Percentiles rank a stretch among this genome's conserved stretches.
phyloP scores from a whole-genome alignment of 352 stramenopile species.

The Phytophthora cajani region DNA sequence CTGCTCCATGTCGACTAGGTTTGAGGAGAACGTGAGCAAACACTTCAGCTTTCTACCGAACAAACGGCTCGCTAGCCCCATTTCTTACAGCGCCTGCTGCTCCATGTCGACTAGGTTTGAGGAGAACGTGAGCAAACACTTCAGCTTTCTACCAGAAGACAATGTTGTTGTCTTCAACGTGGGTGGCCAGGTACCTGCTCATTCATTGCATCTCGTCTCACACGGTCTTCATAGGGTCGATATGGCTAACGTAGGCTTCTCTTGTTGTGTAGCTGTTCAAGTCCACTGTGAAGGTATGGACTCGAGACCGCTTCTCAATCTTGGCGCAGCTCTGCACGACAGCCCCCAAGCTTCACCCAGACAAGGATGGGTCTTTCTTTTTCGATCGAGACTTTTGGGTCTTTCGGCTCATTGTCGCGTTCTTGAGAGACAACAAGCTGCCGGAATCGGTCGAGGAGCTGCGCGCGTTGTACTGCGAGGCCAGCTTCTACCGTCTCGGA shows the following conservation, averaged over 20 bases:
- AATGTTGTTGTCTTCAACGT: constrained; percentile 77
- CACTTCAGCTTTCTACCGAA: constrained; percentile 64
- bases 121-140: constrained; percentile 55
- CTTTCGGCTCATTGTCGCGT: constrained; percentile 76
- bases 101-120: constrained; percentile 55
- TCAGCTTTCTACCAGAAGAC: constrained; percentile 59
- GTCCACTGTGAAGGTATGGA: constrained; percentile 77
- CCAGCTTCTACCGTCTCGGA: constrained; percentile 78
- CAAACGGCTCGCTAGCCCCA: no score
- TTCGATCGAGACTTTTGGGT: constrained; percentile 80
- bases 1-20: constrained; percentile 35
- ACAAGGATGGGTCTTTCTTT: constrained; percentile 67
- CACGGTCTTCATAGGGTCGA: no score
- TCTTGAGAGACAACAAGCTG: constrained; percentile 70
- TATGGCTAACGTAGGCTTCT: background rate
- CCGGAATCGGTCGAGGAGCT: constrained; percentile 62
- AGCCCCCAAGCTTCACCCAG: constrained; percentile 57
- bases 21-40: constrained; percentile 61
- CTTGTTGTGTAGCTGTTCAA: constrained; percentile 58
- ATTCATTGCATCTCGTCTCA: background rate
- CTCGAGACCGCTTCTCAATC: constrained; percentile 80
- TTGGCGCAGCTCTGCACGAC: constrained; percentile 82
- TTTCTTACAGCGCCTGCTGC: no score
- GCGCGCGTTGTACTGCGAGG: constrained; percentile 82
- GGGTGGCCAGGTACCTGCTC: constrained; percentile 49